These are phyloP conservation scores for Talaromyces sp. DNA, from an alignment of 2,329 filamentous ascomycete genomes.

Conservation along the genomic window DNA sequence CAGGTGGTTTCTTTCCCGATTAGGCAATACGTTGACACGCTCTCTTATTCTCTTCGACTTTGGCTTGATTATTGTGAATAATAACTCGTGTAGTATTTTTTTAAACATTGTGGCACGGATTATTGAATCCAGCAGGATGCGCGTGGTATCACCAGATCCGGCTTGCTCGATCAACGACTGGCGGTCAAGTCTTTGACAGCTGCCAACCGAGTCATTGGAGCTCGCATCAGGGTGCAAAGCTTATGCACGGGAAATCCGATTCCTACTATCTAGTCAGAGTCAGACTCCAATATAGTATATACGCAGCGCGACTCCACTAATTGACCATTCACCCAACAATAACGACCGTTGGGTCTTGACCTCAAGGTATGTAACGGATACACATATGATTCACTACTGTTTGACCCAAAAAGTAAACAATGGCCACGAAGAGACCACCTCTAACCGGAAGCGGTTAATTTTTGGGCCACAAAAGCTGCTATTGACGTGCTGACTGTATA, in stretches of 20 bases:
- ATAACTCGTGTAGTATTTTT: too few species aligned
- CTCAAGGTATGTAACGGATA: neutral
- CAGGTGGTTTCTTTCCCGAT: neutral
- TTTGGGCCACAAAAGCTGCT: neutral
- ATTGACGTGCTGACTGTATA: neutral
- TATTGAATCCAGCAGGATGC: neutral
- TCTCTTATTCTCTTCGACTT: neutral
- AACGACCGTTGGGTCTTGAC: neutral
- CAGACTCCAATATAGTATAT: neutral
- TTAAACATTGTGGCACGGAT: neutral
- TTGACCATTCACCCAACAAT: neutral
- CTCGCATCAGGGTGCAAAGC: neutral
- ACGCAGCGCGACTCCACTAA: neutral
- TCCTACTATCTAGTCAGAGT: neutral
- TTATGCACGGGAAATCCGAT: neutral
- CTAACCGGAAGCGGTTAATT: neutral
- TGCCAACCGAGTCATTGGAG: neutral
- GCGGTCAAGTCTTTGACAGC: neutral
- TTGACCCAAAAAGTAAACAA: neutral
- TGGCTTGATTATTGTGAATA: neutral
- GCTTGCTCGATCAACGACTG: neutral
- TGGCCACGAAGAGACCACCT: neutral
- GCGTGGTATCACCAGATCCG: neutral
- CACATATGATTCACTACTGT: neutral
- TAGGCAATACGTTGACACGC: neutral